Percentiles rank a stretch among this genome's conserved stretches.
phyloP scores from a whole-genome alignment of 2,329 filamentous ascomycete genomes.

The Whalleya microplaca region DNA sequence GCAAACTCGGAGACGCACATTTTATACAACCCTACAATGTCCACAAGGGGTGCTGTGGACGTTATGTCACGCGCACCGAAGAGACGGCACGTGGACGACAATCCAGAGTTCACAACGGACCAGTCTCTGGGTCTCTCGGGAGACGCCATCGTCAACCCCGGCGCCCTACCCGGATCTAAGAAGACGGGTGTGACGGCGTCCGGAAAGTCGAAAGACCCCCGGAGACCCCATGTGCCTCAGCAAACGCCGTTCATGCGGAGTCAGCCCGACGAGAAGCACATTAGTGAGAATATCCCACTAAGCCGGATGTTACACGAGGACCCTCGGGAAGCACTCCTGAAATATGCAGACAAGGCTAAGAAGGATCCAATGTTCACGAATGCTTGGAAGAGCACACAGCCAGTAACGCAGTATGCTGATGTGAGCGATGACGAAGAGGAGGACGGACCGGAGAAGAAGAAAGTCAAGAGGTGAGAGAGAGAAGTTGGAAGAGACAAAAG shows the following conservation, averaged over 20 bases:
- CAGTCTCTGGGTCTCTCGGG: constrained; percentile 79
- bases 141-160: constrained; percentile 76
- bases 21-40: constrained; percentile 87
- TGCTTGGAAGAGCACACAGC: constrained; percentile 90
- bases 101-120: constrained; percentile 84
- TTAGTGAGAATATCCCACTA: constrained; percentile 85
- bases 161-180: constrained; percentile 59
- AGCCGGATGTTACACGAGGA: constrained; percentile 96
- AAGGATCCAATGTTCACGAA: constrained; percentile 94
- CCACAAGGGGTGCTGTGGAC: constrained; percentile 77
- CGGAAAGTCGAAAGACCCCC: constrained; percentile 76
- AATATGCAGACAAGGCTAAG: constrained; percentile 91
- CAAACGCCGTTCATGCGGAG: constrained; percentile 89
- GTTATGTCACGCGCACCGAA: constrained; percentile 95
- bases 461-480: constrained; percentile 56
- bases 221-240: constrained; percentile 81
- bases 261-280: constrained; percentile 87
- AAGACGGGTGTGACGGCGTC: constrained; percentile 75
- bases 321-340: constrained; percentile 88
- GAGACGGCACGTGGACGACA: constrained; percentile 93
- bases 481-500: constrained; percentile 2
- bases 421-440: constrained; percentile 87
- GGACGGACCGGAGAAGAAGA: constrained; percentile 69
- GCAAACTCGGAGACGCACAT: constrained; percentile 89
- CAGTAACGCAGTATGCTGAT: constrained; percentile 88